Percentiles rank a stretch among this genome's conserved stretches.
Evolutionary conservation across 495 filamentous ascomycete species (phyloP).

Genomic region (Aspergillus haitiensis): DNA sequence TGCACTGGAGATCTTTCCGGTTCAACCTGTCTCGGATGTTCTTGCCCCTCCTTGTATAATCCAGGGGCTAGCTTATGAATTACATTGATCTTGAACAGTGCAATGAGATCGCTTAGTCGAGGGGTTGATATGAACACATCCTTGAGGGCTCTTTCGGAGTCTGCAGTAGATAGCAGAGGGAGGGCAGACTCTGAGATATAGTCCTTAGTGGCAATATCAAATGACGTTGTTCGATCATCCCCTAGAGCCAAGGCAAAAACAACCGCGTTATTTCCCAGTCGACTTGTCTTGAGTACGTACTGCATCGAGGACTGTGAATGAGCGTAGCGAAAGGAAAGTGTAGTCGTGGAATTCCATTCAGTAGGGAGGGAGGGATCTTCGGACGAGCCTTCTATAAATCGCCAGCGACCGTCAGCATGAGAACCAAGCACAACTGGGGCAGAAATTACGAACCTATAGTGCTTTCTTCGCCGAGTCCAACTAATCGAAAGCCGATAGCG

Average conservation of each 20-base stretch:
- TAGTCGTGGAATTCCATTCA: slow-evolving; percentile 73
- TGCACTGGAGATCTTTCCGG: slow-evolving; percentile 32
- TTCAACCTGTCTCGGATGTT: slow-evolving; percentile 47
- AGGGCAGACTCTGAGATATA: slow-evolving; percentile 67
- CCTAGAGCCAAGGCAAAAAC: slow-evolving; percentile 75
- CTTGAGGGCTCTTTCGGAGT: slow-evolving; percentile 50
- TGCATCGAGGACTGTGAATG: slow-evolving; percentile 87
- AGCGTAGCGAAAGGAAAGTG: slow-evolving; percentile 81
- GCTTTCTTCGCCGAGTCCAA: slow-evolving; percentile 81
- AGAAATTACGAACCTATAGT: slow-evolving; percentile 52
- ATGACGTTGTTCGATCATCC: slow-evolving; percentile 75
- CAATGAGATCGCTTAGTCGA: slow-evolving; percentile 66
- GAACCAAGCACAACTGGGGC: not conserved
- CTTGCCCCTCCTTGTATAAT: slow-evolving; percentile 73
- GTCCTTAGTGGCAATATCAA: slow-evolving; percentile 74
- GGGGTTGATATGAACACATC: slow-evolving; percentile 71
- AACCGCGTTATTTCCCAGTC: slow-evolving; percentile 80
- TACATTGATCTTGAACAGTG: slow-evolving; percentile 69
- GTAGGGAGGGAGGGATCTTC: slow-evolving; percentile 61
- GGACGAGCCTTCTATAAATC: slow-evolving; percentile 47
- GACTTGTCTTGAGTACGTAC: slow-evolving; percentile 77
- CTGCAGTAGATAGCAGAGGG: slow-evolving; percentile 46
- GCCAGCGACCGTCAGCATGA: not conserved
- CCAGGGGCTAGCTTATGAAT: slow-evolving; percentile 78
- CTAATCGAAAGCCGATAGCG: slow-evolving; percentile 75